These are phyloP conservation scores for Fragaria iinumae DNA, from an alignment of 306 rosid species.

Conservation along the genomic window DNA sequence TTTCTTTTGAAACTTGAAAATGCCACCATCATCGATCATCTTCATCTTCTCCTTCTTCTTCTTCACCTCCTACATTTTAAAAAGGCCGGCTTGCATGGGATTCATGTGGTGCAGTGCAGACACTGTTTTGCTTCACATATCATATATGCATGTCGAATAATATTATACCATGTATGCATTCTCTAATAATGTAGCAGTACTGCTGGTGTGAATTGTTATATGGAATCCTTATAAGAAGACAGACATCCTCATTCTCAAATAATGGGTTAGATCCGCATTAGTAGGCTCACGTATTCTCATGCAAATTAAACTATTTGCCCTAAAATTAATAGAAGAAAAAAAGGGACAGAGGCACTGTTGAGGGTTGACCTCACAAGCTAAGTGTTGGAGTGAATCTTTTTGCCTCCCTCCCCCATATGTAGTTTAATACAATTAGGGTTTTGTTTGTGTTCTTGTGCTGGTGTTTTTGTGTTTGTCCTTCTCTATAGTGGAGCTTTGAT, in stretches of 20 bases:
- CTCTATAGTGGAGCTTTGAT: background rate
- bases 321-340: constrained; percentile 30
- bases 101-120: constrained; percentile 13
- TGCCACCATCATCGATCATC: constrained; percentile 6
- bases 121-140: constrained; percentile 2
- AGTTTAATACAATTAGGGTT: background rate
- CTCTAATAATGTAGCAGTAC: background rate
- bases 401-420: background rate
- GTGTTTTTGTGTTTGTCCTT: background rate
- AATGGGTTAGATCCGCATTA: constrained; percentile 63
- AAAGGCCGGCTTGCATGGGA: constrained; percentile 16
- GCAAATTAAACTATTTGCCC: constrained; percentile 30
- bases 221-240: constrained; percentile 39
- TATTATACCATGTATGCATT: background rate
- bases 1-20: constrained; percentile 22
- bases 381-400: constrained; percentile 43
- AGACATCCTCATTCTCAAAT: constrained; percentile 77
- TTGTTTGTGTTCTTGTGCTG: constrained; percentile 5
- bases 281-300: constrained; percentile 55
- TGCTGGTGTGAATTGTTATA: constrained; percentile 1
- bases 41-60: background rate
- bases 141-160: background rate
- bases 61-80: background rate
- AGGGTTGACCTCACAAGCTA: constrained; percentile 53
- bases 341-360: constrained; percentile 31